Conservation (phyloP, 495 filamentous ascomycete genomes). For the Pseudoneurospora amorphoporcata region DNA sequence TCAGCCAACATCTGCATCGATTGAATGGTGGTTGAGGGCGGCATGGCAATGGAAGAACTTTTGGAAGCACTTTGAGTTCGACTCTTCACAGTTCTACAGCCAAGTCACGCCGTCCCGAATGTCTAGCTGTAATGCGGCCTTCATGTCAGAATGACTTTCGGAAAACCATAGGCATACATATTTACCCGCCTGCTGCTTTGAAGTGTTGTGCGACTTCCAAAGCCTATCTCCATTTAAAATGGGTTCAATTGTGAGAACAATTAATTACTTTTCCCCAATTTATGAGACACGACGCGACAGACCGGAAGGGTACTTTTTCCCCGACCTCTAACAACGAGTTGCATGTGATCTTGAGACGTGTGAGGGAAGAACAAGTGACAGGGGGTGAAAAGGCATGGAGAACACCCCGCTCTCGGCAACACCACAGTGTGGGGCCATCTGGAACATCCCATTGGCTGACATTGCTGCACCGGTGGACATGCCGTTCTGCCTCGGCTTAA, state of each 20-base stretch:
- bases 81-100: neutral
- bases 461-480: neutral
- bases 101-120: neutral
- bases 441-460: neutral
- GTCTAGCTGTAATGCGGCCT: neutral
- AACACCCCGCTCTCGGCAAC: constrained; percentile 17
- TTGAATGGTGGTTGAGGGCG: neutral
- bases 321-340: neutral
- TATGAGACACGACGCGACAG: neutral
- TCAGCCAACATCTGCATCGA: neutral
- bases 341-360: neutral
- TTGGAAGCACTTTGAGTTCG: neutral
- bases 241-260: neutral
- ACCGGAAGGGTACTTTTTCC: neutral
- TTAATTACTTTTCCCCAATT: neutral
- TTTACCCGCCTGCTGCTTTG: neutral
- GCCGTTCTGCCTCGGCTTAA: constrained; percentile 18
- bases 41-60: neutral
- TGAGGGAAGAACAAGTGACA: neutral
- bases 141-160: neutral
- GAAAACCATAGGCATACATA: neutral
- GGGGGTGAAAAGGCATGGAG: neutral
- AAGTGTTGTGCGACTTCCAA: neutral
- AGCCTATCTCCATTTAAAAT: neutral
- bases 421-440: constrained; percentile 1